phyloP scores from a whole-genome alignment of 176 grass and related monocot species.

The Triticum urartu region DNA sequence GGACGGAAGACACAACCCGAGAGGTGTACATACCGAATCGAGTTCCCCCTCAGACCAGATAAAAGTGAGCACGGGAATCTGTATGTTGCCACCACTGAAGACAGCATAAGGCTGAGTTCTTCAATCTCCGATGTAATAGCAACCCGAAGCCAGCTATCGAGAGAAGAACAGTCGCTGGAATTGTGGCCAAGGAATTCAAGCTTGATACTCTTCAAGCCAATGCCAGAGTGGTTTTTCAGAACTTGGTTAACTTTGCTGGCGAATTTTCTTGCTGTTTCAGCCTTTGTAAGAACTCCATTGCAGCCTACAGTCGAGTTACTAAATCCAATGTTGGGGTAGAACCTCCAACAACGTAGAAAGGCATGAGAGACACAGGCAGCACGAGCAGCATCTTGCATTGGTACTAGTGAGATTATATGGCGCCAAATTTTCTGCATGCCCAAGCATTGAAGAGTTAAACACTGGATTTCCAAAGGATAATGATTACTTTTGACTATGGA shows the following conservation, averaged over 20 bases:
- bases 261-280: not conserved
- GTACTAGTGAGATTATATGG: not conserved
- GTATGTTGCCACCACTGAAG: not conserved
- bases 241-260: not conserved
- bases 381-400: conserved; percentile 14
- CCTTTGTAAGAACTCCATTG: not conserved
- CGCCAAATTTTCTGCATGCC: not conserved
- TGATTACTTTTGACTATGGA: not conserved
- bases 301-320: not conserved
- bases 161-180: not conserved
- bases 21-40: not conserved
- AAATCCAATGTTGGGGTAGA: not conserved
- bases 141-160: not conserved
- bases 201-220: not conserved
- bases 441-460: not conserved
- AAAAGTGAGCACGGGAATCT: not conserved
- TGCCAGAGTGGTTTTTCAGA: conserved; percentile 2
- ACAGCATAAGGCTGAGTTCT: not conserved
- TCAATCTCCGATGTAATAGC: not conserved
- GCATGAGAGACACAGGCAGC: not conserved
- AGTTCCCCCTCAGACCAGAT: not conserved
- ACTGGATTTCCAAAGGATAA: not conserved
- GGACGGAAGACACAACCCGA: not conserved
- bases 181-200: not conserved
- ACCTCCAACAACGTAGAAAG: not conserved